Base-by-base conservation (phyloP, 2,329 filamentous ascomycete genomes). In the Penicillium aurantiogriseum region DNA sequence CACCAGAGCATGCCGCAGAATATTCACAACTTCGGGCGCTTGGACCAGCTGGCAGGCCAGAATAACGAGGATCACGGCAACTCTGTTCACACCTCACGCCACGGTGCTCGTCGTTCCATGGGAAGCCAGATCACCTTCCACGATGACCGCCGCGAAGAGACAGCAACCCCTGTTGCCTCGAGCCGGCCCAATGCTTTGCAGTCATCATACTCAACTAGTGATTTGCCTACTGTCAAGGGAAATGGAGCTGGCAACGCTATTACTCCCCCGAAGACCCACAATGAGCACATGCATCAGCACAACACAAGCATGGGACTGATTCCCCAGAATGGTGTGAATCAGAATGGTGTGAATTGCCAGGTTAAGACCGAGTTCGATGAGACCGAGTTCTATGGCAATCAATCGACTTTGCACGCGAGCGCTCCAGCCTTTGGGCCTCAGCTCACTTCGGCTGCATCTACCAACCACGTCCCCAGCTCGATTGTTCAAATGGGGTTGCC, bases 161-260 rank as follows among this genome's bases (percentile, higher is more conserved):
- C 59, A 4, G 56, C 63, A 17, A 62, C 67, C 25, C 56, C 71
- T 17, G 63, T 64, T 43, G 48, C 65, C n/a, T 63, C 69, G 27
- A 83, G 63, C 63, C 75, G 77, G 23, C 77, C 77, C 19, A 67
- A 66, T 5, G 72, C 75, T 10, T 57, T 96, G 57, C 90, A 92
- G 75, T 88, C 89, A 44, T 97, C 93, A 0, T 97, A 90, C 78
- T 97, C 94, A 10, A 87, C 91, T 53, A 94, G 89, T 74, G 92
- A 97, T 69, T 82, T 97, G 21, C 90, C 92, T 5, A 95, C 92
- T 8, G 80, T 92, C 69, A 96, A 94, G 83, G 88, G 82, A 64
- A 80, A 83, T 53, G 82, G 83, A 54, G 74, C 80, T 49, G 77
- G 82, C 47, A 69, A 69, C 23, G 67, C 71, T 4, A 71, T 74